Evolutionary conservation across 1,284 basidiomycete species (phyloP).

Genomic region (Boletellus deceptivus): DNA sequence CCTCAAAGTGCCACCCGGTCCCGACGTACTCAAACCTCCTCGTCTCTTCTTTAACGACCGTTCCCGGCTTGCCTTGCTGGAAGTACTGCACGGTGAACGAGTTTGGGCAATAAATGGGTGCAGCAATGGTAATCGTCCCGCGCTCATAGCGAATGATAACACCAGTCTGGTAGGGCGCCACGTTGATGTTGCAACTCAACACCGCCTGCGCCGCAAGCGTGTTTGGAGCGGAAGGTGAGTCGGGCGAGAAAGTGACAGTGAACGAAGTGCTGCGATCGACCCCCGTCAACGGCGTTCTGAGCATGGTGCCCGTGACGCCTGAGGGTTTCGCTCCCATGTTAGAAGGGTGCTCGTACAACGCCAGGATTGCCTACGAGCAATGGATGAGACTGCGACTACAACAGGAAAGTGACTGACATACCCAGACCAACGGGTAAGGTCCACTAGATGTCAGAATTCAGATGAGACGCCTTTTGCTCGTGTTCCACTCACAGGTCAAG

Average conservation of each 20-base stretch:
- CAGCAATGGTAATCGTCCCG: constrained; percentile 60
- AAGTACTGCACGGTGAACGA: constrained; percentile 64
- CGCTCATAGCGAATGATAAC: constrained; percentile 66
- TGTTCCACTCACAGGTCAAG: constrained; percentile 67
- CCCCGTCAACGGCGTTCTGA: constrained; percentile 73
- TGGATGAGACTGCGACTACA: constrained; percentile 9
- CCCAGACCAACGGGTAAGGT: constrained; percentile 84
- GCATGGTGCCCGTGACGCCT: constrained; percentile 57
- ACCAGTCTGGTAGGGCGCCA: constrained; percentile 44
- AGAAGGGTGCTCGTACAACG: constrained; percentile 75
- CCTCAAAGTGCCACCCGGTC: constrained; percentile 71
- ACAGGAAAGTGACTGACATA: constrained; percentile 22
- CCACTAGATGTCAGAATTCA: constrained; percentile 45
- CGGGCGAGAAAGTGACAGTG: constrained; percentile 63
- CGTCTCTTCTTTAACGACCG: constrained; percentile 54
- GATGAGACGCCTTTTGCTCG: background rate
- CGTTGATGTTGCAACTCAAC: constrained; percentile 61
- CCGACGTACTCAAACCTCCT: constrained; percentile 56
- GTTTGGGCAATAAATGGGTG: constrained; percentile 63
- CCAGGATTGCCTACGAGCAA: constrained; percentile 59
- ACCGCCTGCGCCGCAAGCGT: constrained; percentile 63
- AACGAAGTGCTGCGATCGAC: constrained; percentile 82
- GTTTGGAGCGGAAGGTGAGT: constrained; percentile 32
- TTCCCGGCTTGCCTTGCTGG: constrained; percentile 46
- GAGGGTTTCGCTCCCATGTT: constrained; percentile 60